phyloP scores from a whole-genome alignment of 306 rosid genomes.

The Dicorynia guianensis region DNA sequence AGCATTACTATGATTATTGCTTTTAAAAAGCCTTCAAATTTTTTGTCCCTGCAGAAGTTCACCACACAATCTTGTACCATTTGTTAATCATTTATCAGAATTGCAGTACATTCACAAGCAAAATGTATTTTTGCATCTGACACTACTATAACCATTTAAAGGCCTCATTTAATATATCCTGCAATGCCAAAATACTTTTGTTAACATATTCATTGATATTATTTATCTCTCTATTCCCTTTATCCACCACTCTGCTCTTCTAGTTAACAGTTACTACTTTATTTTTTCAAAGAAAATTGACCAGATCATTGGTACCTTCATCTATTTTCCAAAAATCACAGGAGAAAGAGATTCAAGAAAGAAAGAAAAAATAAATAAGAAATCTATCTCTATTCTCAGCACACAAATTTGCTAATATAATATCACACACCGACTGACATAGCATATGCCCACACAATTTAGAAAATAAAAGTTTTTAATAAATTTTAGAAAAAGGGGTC shows the following conservation, averaged over 20 bases:
- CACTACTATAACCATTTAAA: background rate
- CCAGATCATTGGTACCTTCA: background rate
- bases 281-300: background rate
- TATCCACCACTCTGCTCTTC: background rate
- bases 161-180: background rate
- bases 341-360: too few relatives aligned
- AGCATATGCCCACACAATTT: too few relatives aligned
- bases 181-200: background rate
- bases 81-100: background rate
- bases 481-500: too few relatives aligned
- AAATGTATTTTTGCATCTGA: too few relatives aligned
- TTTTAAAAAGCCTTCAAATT: background rate
- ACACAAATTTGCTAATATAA: too few relatives aligned
- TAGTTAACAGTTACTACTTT: background rate
- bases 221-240: background rate
- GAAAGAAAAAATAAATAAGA: too few relatives aligned
- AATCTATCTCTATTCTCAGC: too few relatives aligned
- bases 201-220: background rate
- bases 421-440: background rate
- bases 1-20: background rate
- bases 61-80: background rate
- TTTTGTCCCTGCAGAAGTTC: background rate
- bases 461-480: too few relatives aligned
- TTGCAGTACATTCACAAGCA: background rate
- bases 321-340: too few relatives aligned